These are phyloP conservation scores for Fusarium dlaminii DNA, from an alignment of 2,329 filamentous ascomycete genomes.

Conservation along the genomic window DNA sequence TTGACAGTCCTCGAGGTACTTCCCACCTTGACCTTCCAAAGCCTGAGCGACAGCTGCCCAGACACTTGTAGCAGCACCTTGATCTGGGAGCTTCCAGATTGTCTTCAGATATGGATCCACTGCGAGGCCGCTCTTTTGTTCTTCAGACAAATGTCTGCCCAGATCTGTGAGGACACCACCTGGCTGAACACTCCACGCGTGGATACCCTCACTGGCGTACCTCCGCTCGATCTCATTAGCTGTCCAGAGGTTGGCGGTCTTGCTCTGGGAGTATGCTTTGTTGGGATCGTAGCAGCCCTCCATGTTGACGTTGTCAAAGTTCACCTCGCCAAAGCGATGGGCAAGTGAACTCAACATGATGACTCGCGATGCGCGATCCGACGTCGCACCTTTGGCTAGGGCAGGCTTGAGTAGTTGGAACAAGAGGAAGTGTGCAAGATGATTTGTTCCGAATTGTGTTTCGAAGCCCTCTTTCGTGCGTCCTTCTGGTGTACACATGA, in stretches of 20 bases:
- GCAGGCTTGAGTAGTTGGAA: neutral
- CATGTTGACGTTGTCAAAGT: conserved; percentile 1
- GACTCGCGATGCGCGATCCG: neutral
- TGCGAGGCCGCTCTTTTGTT: neutral
- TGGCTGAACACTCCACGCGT: conserved; percentile 2
- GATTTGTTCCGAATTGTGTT: conserved; percentile 5
- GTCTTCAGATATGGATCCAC: neutral
- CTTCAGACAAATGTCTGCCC: neutral
- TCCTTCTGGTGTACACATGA: neutral
- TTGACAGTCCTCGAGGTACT: conserved; percentile 7
- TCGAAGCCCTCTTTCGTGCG: neutral
- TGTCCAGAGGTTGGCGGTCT: conserved; percentile 9
- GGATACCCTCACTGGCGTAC: neutral
- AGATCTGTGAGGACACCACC: neutral
- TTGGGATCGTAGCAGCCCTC: conserved; percentile 1
- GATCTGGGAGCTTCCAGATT: neutral
- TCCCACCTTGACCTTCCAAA: neutral
- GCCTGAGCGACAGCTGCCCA: neutral
- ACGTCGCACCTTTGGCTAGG: neutral
- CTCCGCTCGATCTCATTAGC: conserved; percentile 2
- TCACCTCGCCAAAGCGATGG: neutral
- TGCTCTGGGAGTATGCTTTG: neutral
- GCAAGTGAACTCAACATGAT: neutral
- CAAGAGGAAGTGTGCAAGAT: neutral
- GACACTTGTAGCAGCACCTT: neutral